phyloP scores from a whole-genome alignment of 2,329 filamentous ascomycete species.

The Neospermospora avenae region DNA sequence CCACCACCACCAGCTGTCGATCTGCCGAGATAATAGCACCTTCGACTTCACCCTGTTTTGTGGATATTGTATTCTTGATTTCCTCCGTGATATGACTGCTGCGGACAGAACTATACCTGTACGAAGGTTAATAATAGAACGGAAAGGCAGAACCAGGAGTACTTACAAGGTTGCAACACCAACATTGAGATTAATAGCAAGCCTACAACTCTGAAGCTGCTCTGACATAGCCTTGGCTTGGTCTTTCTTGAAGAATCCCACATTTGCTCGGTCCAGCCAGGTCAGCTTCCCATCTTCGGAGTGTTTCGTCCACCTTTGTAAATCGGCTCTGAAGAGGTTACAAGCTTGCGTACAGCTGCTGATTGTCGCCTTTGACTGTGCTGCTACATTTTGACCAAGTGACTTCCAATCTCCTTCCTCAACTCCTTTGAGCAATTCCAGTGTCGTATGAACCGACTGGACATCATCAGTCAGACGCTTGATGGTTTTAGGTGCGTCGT shows the following conservation, averaged over 20 bases:
- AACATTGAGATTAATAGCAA: slow-evolving; percentile 33
- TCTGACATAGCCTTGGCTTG: slow-evolving; percentile 36
- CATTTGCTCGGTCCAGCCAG: slow-evolving; percentile 35
- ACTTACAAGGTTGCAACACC: slow-evolving; percentile 35
- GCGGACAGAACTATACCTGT: slow-evolving; percentile 35
- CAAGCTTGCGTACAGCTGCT: slow-evolving; percentile 33
- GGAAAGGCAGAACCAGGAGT: slow-evolving; percentile 18
- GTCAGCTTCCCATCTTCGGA: slow-evolving; percentile 34
- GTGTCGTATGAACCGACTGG: slow-evolving; percentile 30
- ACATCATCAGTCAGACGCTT: slow-evolving; percentile 34
- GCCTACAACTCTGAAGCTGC: slow-evolving; percentile 36
- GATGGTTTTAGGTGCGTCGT: slow-evolving; percentile 35
- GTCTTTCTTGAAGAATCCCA: slow-evolving; percentile 37
- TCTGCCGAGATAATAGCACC: slow-evolving; percentile 28
- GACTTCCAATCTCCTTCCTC: slow-evolving; percentile 35
- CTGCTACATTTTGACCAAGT: slow-evolving; percentile 32
- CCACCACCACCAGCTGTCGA: slow-evolving; percentile 26
- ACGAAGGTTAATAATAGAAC: slow-evolving; percentile 22
- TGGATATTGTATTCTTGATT: slow-evolving; percentile 34
- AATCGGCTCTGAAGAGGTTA: slow-evolving; percentile 31
- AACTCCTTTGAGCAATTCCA: slow-evolving; percentile 32
- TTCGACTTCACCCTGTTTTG: slow-evolving; percentile 31
- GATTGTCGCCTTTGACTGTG: slow-evolving; percentile 33
- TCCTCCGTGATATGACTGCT: slow-evolving; percentile 35
- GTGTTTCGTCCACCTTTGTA: slow-evolving; percentile 36